These are phyloP conservation scores for Beauveria australis DNA, from an alignment of 2,329 filamentous ascomycete species.

Conservation along the genomic window DNA sequence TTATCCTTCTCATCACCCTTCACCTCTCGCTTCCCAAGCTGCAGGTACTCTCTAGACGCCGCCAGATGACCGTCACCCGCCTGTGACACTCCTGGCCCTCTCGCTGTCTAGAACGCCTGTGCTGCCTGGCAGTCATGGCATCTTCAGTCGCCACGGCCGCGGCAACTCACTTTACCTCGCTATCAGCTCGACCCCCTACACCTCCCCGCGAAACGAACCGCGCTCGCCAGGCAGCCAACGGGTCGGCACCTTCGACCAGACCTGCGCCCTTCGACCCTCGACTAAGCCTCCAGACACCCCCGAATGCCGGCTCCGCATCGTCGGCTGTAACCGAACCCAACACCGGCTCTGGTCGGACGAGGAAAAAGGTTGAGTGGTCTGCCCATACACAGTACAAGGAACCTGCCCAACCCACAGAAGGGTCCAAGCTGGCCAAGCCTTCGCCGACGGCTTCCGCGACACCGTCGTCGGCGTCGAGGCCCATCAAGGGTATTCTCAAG, in stretches of 20 bases:
- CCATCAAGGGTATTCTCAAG: slow-evolving; percentile 70
- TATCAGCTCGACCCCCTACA: slow-evolving; percentile 56
- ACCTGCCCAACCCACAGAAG: slow-evolving; percentile 36
- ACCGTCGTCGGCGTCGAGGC: slow-evolving; percentile 33
- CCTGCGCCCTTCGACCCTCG: slow-evolving; percentile 31
- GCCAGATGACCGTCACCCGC: not conserved
- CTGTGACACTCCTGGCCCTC: slow-evolving; percentile 10
- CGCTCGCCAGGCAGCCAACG: slow-evolving; percentile 28
- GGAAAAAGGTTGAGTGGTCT: slow-evolving; percentile 52
- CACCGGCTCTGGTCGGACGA: slow-evolving; percentile 34
- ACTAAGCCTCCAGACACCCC: slow-evolving; percentile 43
- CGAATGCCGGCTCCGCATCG: slow-evolving; percentile 37
- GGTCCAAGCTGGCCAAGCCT: slow-evolving; percentile 27
- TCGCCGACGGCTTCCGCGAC: slow-evolving; percentile 31
- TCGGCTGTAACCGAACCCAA: slow-evolving; percentile 34
- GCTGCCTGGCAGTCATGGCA: slow-evolving; percentile 34
- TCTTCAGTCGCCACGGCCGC: slow-evolving; percentile 30
- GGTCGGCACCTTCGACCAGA: slow-evolving; percentile 25
- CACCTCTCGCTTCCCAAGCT: not conserved
- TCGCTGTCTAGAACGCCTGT: slow-evolving; percentile 31
- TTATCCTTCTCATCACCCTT: not conserved
- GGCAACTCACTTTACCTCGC: slow-evolving; percentile 37
- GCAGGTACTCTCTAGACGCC: not conserved
- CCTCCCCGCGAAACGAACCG: slow-evolving; percentile 50
- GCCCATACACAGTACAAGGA: slow-evolving; percentile 49